These are phyloP conservation scores for Silene coronaria DNA, from an alignment of 179 eudicot genomes.

Conservation along the genomic window DNA sequence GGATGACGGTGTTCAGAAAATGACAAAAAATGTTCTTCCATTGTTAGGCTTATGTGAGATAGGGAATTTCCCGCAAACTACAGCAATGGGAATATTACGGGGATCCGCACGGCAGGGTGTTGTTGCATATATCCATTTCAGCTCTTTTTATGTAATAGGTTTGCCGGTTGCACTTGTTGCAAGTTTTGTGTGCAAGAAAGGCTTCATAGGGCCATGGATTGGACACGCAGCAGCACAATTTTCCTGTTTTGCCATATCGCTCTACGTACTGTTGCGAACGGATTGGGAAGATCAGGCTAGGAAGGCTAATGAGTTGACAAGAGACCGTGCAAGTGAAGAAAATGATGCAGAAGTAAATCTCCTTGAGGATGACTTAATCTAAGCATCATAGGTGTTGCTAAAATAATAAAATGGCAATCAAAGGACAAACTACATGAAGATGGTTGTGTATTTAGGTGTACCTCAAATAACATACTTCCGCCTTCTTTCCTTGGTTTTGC, in stretches of 20 bases:
- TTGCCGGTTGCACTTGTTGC: conserved; percentile 16
- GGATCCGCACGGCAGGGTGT: conserved; percentile 13
- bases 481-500: background rate
- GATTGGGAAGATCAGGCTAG: conserved; percentile 21
- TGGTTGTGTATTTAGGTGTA: background rate
- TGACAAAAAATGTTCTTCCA: conserved; percentile 13
- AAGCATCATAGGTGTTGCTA: background rate
- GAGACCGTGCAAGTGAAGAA: background rate
- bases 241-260: conserved; percentile 11
- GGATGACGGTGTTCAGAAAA: background rate
- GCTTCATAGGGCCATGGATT: conserved; percentile 18
- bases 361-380: background rate
- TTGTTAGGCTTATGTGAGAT: conserved; percentile 21
- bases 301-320: conserved; percentile 16
- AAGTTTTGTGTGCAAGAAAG: conserved; percentile 8
- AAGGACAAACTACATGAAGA: background rate
- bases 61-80: conserved; percentile 18
- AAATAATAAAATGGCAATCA: background rate
- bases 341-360: conserved; percentile 16
- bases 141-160: conserved; percentile 17
- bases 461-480: conserved; percentile 3
- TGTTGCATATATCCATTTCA: conserved; percentile 11
- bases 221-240: conserved; percentile 21
- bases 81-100: conserved; percentile 10
- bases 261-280: conserved; percentile 10